Conservation (phyloP, 1,284 basidiomycete genomes). For the Cryptococcus sp. region DNA sequence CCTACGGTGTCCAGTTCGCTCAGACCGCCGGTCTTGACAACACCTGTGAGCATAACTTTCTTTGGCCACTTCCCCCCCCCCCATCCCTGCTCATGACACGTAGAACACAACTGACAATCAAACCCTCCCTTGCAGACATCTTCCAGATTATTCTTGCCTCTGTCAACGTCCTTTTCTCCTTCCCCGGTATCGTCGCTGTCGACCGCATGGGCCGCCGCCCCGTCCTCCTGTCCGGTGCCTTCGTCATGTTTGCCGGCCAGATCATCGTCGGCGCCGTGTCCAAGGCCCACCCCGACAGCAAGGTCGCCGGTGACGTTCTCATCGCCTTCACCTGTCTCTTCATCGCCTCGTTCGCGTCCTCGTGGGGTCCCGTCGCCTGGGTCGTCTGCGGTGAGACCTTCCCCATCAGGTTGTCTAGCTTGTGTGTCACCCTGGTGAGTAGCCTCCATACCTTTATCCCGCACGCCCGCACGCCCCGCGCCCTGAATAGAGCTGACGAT, state of each 20-base stretch:
- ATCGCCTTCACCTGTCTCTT: slow-evolving; percentile 55
- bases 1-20: slow-evolving; percentile 48
- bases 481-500: not conserved
- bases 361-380: slow-evolving; percentile 52
- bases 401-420: slow-evolving; percentile 47
- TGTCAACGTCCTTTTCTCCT: slow-evolving; percentile 49
- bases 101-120: not conserved
- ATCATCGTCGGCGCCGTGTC: slow-evolving; percentile 52
- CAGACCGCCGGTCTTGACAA: slow-evolving; percentile 48
- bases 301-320: slow-evolving; percentile 50
- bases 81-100: too few relatives aligned
- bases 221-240: slow-evolving; percentile 51
- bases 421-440: slow-evolving; percentile 47
- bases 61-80: too few relatives aligned
- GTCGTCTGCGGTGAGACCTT: slow-evolving; percentile 51
- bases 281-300: slow-evolving; percentile 32
- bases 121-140: slow-evolving; percentile 28
- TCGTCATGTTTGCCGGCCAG: slow-evolving; percentile 52
- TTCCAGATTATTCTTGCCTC: slow-evolving; percentile 53
- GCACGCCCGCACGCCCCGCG: too few relatives aligned
- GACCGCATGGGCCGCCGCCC: slow-evolving; percentile 52
- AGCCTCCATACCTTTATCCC: not conserved
- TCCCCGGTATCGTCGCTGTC: slow-evolving; percentile 47
- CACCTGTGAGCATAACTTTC: slow-evolving; percentile 29
- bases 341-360: slow-evolving; percentile 52